These are phyloP conservation scores for Amanita inopinata DNA, from an alignment of 768 basidiomycete species.

Conservation along the genomic window DNA sequence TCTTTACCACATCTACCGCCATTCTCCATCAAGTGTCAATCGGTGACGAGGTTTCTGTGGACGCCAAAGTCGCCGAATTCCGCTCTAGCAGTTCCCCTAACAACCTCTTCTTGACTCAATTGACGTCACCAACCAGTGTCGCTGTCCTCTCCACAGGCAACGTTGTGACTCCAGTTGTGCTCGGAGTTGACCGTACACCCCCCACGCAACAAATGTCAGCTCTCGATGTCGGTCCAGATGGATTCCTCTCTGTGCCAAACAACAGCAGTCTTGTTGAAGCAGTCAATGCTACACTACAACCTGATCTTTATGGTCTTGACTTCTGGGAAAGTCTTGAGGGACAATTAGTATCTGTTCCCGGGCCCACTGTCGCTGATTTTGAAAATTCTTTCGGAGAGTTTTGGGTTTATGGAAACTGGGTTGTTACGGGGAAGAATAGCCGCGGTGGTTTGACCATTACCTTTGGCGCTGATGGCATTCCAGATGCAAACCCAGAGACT, in stretches of 20 bases:
- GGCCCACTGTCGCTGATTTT: conserved; percentile 38
- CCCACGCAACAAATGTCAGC: conserved; percentile 38
- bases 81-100: conserved; percentile 32
- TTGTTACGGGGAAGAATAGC: conserved; percentile 41
- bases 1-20: conserved; percentile 34
- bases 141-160: conserved; percentile 34
- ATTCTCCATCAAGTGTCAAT: conserved; percentile 28
- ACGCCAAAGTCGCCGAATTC: conserved; percentile 39
- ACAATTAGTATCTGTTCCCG: conserved; percentile 42
- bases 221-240: conserved; percentile 44
- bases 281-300: conserved; percentile 38
- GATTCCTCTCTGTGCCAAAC: conserved; percentile 46
- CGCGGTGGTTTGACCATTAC: conserved; percentile 47
- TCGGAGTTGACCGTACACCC: conserved; percentile 43
- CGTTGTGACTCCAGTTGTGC: conserved; percentile 35
- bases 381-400: conserved; percentile 45
- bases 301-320: conserved; percentile 45
- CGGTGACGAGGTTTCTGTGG: conserved; percentile 39
- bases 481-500: conserved; percentile 49
- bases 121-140: conserved; percentile 35
- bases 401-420: conserved; percentile 52
- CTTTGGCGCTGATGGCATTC: conserved; percentile 37
- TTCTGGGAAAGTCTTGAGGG: conserved; percentile 60
- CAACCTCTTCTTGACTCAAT: conserved; percentile 41
- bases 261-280: conserved; percentile 36